Evolutionary conservation across 202 grass and related monocot species (phyloP).

Genomic region (Zoysia matrella): DNA sequence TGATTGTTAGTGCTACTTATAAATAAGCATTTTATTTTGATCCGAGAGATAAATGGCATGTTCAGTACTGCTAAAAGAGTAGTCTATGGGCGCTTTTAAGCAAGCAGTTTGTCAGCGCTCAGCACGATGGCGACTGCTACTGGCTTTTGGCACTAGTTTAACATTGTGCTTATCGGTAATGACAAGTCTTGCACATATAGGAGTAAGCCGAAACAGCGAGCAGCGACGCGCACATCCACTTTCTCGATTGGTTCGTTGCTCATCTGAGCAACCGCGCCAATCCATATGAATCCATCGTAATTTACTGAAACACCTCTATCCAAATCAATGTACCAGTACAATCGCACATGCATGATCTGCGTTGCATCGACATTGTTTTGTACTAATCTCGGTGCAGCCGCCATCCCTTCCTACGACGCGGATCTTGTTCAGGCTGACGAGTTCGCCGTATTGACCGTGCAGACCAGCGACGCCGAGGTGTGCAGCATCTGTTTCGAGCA

Average conservation of each 20-base stretch:
- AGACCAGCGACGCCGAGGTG: constrained; percentile 57
- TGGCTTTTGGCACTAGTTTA: constrained; percentile 19
- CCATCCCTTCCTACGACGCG: background rate
- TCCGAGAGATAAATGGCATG: background rate
- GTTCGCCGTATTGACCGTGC: too few species aligned
- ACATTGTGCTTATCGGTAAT: constrained; percentile 45
- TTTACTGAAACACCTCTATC: constrained; percentile 1
- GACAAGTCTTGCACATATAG: constrained; percentile 42
- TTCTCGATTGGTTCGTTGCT: constrained; percentile 33
- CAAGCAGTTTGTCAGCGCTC: background rate
- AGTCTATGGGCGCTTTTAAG: constrained; percentile 10
- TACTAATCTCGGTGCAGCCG: background rate
- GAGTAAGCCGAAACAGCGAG: constrained; percentile 13
- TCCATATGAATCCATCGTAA: constrained; percentile 43
- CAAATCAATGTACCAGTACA: constrained; percentile 26
- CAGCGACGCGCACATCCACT: constrained; percentile 21
- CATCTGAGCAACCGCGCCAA: constrained; percentile 36
- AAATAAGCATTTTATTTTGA: background rate
- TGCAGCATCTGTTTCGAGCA: constrained; percentile 98
- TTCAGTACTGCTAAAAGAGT: constrained; percentile 12
- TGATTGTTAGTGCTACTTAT: background rate
- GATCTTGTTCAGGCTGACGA: constrained; percentile 29
- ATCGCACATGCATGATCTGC: constrained; percentile 28
- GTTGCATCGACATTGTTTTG: constrained; percentile 4
- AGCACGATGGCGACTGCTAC: constrained; percentile 28